Percentiles rank a stretch among this genome's conserved stretches.
Evolutionary conservation across 164 flowering plant species (phyloP).

Genomic region (Paratinospora sagittata): DNA sequence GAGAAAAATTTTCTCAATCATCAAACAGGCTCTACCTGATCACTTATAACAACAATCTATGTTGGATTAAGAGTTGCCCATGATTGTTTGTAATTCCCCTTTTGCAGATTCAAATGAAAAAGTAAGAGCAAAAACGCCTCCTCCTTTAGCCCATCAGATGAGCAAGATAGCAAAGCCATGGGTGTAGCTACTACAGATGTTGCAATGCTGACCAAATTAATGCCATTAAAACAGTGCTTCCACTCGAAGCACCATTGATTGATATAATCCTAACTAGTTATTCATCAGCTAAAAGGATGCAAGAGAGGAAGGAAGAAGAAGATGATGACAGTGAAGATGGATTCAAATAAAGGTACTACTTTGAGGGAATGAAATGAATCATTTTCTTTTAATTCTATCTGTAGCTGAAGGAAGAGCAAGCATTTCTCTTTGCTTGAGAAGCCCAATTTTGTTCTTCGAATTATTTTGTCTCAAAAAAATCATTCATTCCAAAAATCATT

Average conservation of each 20-base stretch:
- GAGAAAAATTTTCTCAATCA: too few relatives aligned
- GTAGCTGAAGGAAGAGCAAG: too few relatives aligned
- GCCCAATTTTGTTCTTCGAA: too few relatives aligned
- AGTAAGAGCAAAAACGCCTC: slow-evolving; percentile 55
- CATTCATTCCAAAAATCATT: too few relatives aligned
- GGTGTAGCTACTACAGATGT: slow-evolving; percentile 25
- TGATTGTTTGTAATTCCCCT: background rate
- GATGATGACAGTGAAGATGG: background rate
- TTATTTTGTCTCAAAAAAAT: too few relatives aligned
- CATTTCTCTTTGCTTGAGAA: too few relatives aligned
- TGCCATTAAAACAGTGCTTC: slow-evolving; percentile 17
- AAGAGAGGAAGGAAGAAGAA: background rate
- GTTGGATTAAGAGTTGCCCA: background rate
- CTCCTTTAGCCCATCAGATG: slow-evolving; percentile 41
- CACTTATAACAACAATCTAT: too few relatives aligned
- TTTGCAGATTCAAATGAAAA: slow-evolving; percentile 33
- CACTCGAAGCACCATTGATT: slow-evolving; percentile 21
- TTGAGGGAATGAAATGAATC: background rate
- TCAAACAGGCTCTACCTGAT: too few relatives aligned
- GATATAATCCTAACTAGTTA: background rate
- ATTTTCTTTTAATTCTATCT: background rate
- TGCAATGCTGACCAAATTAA: background rate
- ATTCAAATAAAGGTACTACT: background rate
- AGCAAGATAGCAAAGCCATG: slow-evolving; percentile 34
- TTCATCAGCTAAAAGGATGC: background rate